These are phyloP conservation scores for Cladosporium sp. DNA, from an alignment of 2,329 filamentous ascomycete species.

Conservation along the genomic window DNA sequence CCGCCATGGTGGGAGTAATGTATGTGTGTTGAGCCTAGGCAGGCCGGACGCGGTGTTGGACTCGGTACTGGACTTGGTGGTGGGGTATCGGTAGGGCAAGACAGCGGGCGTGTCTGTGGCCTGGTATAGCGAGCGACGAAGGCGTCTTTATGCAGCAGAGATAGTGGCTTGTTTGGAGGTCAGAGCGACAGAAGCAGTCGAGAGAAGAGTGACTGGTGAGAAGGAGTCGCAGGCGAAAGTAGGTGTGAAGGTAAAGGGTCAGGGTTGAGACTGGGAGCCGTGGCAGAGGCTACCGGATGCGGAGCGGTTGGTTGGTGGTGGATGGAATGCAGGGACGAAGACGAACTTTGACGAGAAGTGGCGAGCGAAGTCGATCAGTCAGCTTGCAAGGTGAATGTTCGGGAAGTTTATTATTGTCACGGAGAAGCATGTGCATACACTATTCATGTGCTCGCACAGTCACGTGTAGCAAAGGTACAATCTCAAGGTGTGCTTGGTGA, in stretches of 20 bases:
- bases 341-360: slow-evolving; percentile 10
- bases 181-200: not conserved
- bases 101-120: not conserved
- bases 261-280: not conserved
- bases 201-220: not conserved
- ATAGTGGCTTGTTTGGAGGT: not conserved
- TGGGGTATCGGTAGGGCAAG: not conserved
- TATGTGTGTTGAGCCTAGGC: not conserved
- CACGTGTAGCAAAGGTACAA: not conserved
- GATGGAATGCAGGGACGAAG: slow-evolving; percentile 16
- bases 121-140: not conserved
- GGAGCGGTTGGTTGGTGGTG: not conserved
- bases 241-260: not conserved
- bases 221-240: not conserved
- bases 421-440: not conserved
- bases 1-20: slow-evolving; percentile 49
- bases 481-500: not conserved
- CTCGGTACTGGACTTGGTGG: not conserved
- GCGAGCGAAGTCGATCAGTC: not conserved
- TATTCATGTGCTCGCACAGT: not conserved
- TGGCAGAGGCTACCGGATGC: slow-evolving; percentile 3
- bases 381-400: not conserved
- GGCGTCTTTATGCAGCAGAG: not conserved
- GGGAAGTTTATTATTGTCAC: not conserved
- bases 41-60: not conserved